These are phyloP conservation scores for Saccharomyces hybrid DNA, from an alignment of 1,139 yeast genomes.

Conservation along the genomic window DNA sequence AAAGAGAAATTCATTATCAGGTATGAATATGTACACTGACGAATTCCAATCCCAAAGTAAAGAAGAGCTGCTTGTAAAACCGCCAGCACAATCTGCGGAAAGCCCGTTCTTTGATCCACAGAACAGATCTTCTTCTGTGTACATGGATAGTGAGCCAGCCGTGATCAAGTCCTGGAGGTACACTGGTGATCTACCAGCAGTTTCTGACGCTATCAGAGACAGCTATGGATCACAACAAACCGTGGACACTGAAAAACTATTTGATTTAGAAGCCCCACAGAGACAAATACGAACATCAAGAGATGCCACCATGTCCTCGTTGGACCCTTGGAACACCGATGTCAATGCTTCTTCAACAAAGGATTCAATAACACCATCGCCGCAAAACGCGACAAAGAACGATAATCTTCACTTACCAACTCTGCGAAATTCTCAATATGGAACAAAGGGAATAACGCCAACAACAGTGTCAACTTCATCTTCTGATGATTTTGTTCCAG, in stretches of 20 bases:
- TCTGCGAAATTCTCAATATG: neutral
- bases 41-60: conserved; percentile 30
- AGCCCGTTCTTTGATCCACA: conserved; percentile 18
- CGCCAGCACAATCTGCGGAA: conserved; percentile 11
- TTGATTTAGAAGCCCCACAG: conserved; percentile 36
- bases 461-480: conserved; percentile 19
- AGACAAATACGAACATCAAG: conserved; percentile 33
- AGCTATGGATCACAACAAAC: conserved; percentile 74
- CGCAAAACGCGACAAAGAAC: conserved; percentile 5
- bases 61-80: conserved; percentile 24
- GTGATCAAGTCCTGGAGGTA: conserved; percentile 68
- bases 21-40: conserved; percentile 15
- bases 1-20: conserved; percentile 13
- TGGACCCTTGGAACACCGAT: conserved; percentile 28
- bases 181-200: conserved; percentile 37
- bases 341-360: conserved; percentile 5
- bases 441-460: conserved; percentile 4
- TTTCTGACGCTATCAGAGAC: conserved; percentile 38
- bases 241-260: conserved; percentile 75
- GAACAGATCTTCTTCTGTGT: conserved; percentile 26
- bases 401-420: neutral
- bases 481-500: conserved; percentile 27
- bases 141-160: conserved; percentile 31
- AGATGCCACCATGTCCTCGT: conserved; percentile 36
- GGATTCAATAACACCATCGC: conserved; percentile 7